A percentile compares a stretch with the other conserved stretches of the same genome.
These are phyloP conservation scores for Dendrostoma leiphaemia DNA, from an alignment of 2,329 filamentous ascomycete species.

Conservation along the genomic window DNA sequence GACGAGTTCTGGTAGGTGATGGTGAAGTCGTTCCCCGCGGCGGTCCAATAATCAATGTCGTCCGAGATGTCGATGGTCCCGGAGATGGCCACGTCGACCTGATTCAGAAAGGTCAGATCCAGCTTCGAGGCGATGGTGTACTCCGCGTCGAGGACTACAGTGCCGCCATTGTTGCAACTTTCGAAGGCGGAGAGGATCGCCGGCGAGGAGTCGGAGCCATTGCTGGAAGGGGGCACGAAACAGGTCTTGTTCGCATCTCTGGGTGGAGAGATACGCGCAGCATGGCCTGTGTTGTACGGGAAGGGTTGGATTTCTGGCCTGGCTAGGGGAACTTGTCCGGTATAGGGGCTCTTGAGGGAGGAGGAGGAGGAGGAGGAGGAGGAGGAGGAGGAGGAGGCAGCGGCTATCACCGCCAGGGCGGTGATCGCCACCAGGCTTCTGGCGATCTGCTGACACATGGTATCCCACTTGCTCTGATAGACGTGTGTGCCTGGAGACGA, in stretches of 20 bases:
- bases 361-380: not conserved
- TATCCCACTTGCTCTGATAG: not conserved
- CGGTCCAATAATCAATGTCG: constrained; percentile 58
- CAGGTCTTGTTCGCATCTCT: constrained; percentile 25
- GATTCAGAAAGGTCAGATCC: constrained; percentile 53
- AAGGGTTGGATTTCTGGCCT: constrained; percentile 4
- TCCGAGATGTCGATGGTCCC: constrained; percentile 42
- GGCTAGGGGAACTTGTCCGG: not conserved
- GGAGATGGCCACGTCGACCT: constrained; percentile 53
- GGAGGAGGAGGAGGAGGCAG: not conserved
- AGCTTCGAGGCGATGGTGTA: constrained; percentile 57
- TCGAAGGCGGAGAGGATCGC: constrained; percentile 55
- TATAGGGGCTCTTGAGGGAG: not conserved
- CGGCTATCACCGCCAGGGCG: not conserved
- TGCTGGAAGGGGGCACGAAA: constrained; percentile 24
- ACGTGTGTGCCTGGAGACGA: not conserved
- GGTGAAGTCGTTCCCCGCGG: constrained; percentile 43
- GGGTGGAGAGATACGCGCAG: constrained; percentile 14
- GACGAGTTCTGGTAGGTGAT: constrained; percentile 56
- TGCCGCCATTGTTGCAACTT: constrained; percentile 60
- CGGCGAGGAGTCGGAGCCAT: constrained; percentile 27
- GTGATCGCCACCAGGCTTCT: not conserved
- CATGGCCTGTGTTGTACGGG: constrained; percentile 5
- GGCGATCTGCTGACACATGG: not conserved
- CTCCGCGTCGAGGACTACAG: constrained; percentile 52